Conservation (phyloP, 148 eudicot species). For the Polygonum aviculare region DNA sequence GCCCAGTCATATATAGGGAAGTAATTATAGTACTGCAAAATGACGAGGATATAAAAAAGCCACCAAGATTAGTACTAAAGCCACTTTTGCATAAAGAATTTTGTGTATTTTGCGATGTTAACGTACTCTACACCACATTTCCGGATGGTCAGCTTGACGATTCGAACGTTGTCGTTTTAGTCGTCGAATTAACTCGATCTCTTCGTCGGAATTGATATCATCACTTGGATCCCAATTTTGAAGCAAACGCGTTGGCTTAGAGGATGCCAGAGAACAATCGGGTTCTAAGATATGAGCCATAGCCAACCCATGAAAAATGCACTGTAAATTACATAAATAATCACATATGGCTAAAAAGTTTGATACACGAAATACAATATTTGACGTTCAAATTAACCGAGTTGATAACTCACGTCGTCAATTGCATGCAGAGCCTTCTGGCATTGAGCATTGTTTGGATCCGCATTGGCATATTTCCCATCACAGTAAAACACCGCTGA, state of each 20-base stretch:
- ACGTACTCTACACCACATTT: neutral
- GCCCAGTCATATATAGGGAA: slow-evolving; percentile 20
- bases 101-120: neutral
- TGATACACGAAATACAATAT: too few relatives aligned
- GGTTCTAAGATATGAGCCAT: slow-evolving; percentile 1
- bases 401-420: neutral
- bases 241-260: neutral
- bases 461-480: neutral
- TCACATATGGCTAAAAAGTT: too few relatives aligned
- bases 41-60: neutral
- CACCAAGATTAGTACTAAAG: too few relatives aligned
- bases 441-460: neutral
- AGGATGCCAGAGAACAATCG: neutral
- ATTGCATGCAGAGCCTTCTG: slow-evolving; percentile 1
- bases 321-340: neutral
- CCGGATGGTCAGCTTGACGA: neutral
- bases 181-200: neutral
- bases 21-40: slow-evolving; percentile 18
- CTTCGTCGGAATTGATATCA: neutral
- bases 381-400: too few relatives aligned
- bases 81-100: too few relatives aligned
- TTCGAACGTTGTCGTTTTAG: neutral
- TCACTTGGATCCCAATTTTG: neutral
- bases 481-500: neutral
- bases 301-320: neutral